Evolutionary conservation across 441 rosid genomes (phyloP).

Genomic region (Gossypium trilobum): DNA sequence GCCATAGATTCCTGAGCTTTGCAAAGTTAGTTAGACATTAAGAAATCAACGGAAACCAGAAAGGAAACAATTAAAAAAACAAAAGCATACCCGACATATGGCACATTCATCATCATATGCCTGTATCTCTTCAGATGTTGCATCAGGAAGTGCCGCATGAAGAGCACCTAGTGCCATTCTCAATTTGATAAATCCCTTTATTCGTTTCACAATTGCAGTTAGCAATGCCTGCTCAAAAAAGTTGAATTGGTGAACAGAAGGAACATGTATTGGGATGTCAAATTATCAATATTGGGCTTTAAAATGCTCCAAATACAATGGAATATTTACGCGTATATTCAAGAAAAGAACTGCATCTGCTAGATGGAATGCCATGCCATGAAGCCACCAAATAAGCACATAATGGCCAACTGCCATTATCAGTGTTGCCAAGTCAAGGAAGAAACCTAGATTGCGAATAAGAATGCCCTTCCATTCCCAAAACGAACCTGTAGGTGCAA

Average conservation of each 20-base stretch:
- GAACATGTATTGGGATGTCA: conserved; percentile 9
- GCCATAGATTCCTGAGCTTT: conserved; percentile 94
- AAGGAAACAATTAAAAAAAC: conserved; percentile 1
- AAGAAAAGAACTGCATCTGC: conserved; percentile 82
- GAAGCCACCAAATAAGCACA: conserved; percentile 89
- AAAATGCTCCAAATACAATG: conserved; percentile 9
- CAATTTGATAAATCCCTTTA: conserved; percentile 74
- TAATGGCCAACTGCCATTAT: conserved; percentile 90
- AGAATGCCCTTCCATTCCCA: conserved; percentile 92
- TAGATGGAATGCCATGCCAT: conserved; percentile 89
- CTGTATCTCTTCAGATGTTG: conserved; percentile 74
- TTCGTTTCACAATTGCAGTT: conserved; percentile 79
- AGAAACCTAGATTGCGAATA: conserved; percentile 76
- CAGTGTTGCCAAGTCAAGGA: conserved; percentile 85
- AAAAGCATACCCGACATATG: conserved; percentile 77
- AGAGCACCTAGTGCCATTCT: conserved; percentile 80
- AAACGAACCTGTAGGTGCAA: conserved; percentile 55
- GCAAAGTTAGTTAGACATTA: conserved; percentile 18
- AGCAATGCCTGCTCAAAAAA: conserved; percentile 67
- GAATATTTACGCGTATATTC: conserved; percentile 70
- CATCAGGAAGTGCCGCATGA: conserved; percentile 99
- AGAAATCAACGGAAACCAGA: conserved; percentile 14
- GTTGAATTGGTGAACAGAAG: conserved; percentile 11
- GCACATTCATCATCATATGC: conserved; percentile 98
- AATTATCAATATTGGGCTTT: neutral